These are phyloP conservation scores for Aphanomyces invadans DNA, from an alignment of 352 stramenopile species.

Conservation along the genomic window DNA sequence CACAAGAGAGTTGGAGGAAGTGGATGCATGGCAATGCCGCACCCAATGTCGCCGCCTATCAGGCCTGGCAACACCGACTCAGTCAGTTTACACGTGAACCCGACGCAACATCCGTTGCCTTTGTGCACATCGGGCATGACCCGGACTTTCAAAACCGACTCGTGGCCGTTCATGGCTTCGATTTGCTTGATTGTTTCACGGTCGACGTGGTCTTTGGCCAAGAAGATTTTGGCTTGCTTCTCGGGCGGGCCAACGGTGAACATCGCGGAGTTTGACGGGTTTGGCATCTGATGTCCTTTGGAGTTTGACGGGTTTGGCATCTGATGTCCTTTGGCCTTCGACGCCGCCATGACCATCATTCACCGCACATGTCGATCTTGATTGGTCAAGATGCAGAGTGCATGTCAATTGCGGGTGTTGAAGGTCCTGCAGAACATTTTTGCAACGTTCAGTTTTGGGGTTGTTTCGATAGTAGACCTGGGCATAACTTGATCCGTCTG, in stretches of 20 bases:
- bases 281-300: too few relatives aligned
- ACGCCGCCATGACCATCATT: too few relatives aligned
- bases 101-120: conserved; percentile 31
- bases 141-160: conserved; percentile 21
- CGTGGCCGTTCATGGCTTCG: conserved; percentile 22
- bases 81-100: conserved; percentile 27
- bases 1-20: conserved; percentile 22
- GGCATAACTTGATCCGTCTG: too few relatives aligned
- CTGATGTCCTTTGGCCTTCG: too few relatives aligned
- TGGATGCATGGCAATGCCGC: conserved; percentile 29
- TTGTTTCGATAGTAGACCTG: too few relatives aligned
- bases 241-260: conserved; percentile 3
- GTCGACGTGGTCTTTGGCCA: conserved; percentile 25
- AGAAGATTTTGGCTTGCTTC: not conserved
- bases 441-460: too few relatives aligned
- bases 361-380: too few relatives aligned
- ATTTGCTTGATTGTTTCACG: conserved; percentile 26
- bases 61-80: conserved; percentile 27
- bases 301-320: too few relatives aligned
- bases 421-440: too few relatives aligned
- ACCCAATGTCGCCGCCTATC: conserved; percentile 34
- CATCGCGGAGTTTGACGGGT: too few relatives aligned
- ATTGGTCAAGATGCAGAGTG: too few relatives aligned
- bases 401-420: too few relatives aligned
- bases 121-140: conserved; percentile 30